Percentiles rank a stretch among this genome's conserved stretches.
phyloP scores from a whole-genome alignment of 73 alveolate species.

The Paramecium pentaurelia region DNA sequence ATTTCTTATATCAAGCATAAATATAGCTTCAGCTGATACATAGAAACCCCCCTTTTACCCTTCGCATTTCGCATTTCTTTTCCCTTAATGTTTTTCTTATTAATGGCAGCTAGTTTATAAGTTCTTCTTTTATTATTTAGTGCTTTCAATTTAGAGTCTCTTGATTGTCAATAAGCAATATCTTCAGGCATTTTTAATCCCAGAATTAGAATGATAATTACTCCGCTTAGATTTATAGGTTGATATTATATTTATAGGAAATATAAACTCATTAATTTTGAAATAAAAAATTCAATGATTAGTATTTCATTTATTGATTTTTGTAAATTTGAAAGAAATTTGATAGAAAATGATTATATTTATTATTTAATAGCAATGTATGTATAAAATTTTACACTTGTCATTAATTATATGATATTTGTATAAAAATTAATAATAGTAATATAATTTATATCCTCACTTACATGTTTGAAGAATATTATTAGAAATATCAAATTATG shows the following conservation, averaged over 20 bases:
- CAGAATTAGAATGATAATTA: neutral
- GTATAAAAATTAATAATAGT: neutral
- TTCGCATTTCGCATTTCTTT: neutral
- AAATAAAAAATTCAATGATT: neutral
- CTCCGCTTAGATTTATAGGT: neutral
- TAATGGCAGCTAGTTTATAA: neutral
- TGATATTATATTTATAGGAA: neutral
- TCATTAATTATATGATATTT: neutral
- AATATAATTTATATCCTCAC: neutral
- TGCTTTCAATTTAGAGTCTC: constrained; percentile 42
- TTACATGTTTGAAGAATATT: neutral
- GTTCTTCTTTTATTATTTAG: neutral
- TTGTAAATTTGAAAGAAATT: neutral
- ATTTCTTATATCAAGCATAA: constrained; percentile 33
- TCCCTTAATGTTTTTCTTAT: constrained; percentile 1
- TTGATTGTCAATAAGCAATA: neutral
- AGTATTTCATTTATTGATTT: neutral
- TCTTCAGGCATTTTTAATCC: constrained; percentile 31
- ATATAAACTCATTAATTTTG: neutral
- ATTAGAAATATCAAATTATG: neutral
- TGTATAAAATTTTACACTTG: neutral
- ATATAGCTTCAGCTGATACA: neutral
- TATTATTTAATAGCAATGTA: neutral
- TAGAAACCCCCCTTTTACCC: neutral
- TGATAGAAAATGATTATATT: neutral